phyloP scores from a whole-genome alignment of 345 rosid species.

The Noccaea caerulescens region DNA sequence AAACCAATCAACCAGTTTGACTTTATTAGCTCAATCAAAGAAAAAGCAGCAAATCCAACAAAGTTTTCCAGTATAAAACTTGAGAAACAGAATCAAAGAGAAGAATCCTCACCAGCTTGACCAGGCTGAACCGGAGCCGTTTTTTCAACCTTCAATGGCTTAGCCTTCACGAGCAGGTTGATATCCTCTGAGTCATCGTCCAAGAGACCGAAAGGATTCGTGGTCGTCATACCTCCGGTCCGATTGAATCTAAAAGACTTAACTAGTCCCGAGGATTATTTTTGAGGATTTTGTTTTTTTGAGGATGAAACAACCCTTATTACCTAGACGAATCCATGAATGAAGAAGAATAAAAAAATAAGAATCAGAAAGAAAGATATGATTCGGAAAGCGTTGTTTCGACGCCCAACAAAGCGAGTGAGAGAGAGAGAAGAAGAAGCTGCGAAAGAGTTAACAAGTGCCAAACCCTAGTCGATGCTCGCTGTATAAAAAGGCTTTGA shows the following conservation, averaged over 20 bases:
- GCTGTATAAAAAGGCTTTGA: conserved; percentile 2
- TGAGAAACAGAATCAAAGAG: not conserved
- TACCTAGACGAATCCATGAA: conserved; percentile 34
- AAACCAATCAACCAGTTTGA: conserved; percentile 16
- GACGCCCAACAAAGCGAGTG: conserved; percentile 32
- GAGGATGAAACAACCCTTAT: conserved; percentile 21
- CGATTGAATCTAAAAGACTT: conserved; percentile 12
- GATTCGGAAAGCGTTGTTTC: conserved; percentile 42
- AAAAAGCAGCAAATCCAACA: conserved; percentile 13
- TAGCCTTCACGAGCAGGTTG: conserved; percentile 58
- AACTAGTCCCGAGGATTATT: not conserved
- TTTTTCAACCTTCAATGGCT: conserved; percentile 50
- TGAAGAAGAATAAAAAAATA: not conserved
- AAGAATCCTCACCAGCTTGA: conserved; percentile 68
- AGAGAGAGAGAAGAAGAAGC: conserved; percentile 17
- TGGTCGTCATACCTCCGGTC: conserved; percentile 61
- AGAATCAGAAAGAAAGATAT: conserved; percentile 30
- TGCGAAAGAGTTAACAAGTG: not conserved
- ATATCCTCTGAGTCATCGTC: conserved; percentile 78
- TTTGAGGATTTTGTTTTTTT: conserved; percentile 1
- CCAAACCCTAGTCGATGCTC: conserved; percentile 28
- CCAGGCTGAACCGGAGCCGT: conserved; percentile 45
- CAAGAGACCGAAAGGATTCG: conserved; percentile 82
- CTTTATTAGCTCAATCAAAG: not conserved
- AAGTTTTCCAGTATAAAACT: not conserved